Percentiles rank a stretch among this genome's conserved stretches.
phyloP scores from a whole-genome alignment of 441 rosid genomes.

The Pelargonium exstipulatum region DNA sequence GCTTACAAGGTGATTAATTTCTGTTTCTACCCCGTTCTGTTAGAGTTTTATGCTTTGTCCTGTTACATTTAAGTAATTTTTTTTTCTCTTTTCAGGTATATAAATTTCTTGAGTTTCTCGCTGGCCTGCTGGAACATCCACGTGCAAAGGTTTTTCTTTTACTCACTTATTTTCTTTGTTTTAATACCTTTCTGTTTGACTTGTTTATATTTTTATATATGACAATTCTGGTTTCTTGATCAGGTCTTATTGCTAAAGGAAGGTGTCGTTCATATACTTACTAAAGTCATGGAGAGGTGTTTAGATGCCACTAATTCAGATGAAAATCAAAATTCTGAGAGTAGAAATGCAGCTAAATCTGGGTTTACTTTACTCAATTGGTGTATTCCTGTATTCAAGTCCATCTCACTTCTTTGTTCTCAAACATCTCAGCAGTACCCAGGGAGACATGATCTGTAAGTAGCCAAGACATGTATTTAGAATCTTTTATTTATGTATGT shows the following conservation, averaged over 20 bases:
- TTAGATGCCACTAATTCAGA: conserved; percentile 49
- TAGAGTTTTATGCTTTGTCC: not conserved
- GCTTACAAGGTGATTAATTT: conserved; percentile 58
- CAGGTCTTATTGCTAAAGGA: conserved; percentile 66
- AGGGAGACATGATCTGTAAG: conserved; percentile 55
- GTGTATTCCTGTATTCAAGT: conserved; percentile 72
- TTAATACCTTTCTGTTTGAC: not conserved
- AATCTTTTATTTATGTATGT: conserved; percentile 15
- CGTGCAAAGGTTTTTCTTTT: conserved; percentile 51
- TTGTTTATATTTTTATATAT: conserved; percentile 11
- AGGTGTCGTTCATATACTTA: conserved; percentile 54
- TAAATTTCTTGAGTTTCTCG: conserved; percentile 67
- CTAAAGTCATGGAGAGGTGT: conserved; percentile 60
- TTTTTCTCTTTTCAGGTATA: conserved; percentile 46
- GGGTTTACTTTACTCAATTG: conserved; percentile 50
- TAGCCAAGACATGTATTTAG: conserved; percentile 22
- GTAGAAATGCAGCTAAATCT: conserved; percentile 34
- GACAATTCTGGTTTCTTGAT: conserved; percentile 16
- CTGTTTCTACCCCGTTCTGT: not conserved
- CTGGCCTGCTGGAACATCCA: conserved; percentile 85
- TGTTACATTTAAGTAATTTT: not conserved
- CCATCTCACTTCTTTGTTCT: conserved; percentile 57
- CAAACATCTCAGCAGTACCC: conserved; percentile 32
- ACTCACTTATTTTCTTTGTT: conserved; percentile 9
- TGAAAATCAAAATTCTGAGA: conserved; percentile 40